Evolutionary conservation across 164 flowering plant genomes (phyloP).

Genomic region (Taxillus chinensis): DNA sequence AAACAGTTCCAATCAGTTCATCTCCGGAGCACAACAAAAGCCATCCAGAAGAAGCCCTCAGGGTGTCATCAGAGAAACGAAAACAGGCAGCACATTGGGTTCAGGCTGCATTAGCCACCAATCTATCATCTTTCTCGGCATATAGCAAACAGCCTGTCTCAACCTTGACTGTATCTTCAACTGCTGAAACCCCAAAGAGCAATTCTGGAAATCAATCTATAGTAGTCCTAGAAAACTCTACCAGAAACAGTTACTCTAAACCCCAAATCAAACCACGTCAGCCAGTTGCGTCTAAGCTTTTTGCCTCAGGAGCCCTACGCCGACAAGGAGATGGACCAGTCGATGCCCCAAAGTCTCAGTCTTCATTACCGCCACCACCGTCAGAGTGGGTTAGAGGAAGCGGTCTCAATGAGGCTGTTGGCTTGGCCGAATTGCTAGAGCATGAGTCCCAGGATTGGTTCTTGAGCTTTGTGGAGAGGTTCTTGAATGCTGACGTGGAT

Average conservation of each 20-base stretch:
- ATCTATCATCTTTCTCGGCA: constrained; percentile 63
- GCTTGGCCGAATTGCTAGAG: constrained; percentile 51
- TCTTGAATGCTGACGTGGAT: constrained; percentile 71
- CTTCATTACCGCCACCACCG: constrained; percentile 32
- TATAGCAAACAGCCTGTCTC: constrained; percentile 32
- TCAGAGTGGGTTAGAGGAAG: constrained; percentile 68
- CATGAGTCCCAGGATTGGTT: constrained; percentile 83
- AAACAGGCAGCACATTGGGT: constrained; percentile 84
- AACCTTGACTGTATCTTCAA: constrained; percentile 11
- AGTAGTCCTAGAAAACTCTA: constrained; percentile 51
- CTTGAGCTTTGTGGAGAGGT: constrained; percentile 73
- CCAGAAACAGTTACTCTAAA: constrained; percentile 33
- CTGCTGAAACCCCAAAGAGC: constrained; percentile 27
- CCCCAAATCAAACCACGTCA: constrained; percentile 27
- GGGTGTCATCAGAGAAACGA: constrained; percentile 48
- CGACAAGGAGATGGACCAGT: constrained; percentile 22
- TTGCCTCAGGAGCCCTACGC: constrained; percentile 33
- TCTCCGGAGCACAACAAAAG: constrained; percentile 41
- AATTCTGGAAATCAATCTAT: constrained; percentile 30
- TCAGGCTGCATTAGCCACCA: constrained; percentile 75
- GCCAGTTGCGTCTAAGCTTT: constrained; percentile 34
- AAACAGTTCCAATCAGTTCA: constrained; percentile 29
- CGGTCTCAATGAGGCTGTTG: constrained; percentile 67
- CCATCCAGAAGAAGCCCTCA: constrained; percentile 52
- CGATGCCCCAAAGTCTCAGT: constrained; percentile 17